Percentiles rank a stretch among this genome's conserved stretches.
These are phyloP conservation scores for Cucurbita argyrosperma DNA, from an alignment of 306 rosid species.

Conservation along the genomic window DNA sequence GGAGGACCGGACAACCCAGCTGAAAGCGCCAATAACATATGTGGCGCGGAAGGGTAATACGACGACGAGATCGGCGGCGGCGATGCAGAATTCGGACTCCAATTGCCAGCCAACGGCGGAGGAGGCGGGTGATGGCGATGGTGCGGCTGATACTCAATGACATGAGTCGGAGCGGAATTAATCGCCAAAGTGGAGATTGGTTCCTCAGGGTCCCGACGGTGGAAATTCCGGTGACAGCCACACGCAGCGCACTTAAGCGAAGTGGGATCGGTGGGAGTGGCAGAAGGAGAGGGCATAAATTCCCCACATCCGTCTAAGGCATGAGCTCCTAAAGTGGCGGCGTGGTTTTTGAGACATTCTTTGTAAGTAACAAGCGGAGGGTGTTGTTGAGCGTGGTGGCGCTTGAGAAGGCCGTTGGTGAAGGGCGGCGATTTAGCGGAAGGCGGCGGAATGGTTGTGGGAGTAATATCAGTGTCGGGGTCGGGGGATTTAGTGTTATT, in stretches of 20 bases:
- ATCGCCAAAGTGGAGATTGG: slow-evolving; percentile 16
- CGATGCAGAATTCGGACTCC: slow-evolving; percentile 74
- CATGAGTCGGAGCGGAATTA: slow-evolving; percentile 9
- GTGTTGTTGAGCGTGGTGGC: slow-evolving; percentile 16
- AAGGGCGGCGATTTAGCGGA: slow-evolving; percentile 35
- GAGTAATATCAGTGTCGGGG: slow-evolving; percentile 40
- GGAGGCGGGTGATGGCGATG: slow-evolving; percentile 30
- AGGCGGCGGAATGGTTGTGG: slow-evolving; percentile 36
- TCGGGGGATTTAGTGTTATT: slow-evolving; percentile 48
- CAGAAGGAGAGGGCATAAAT: slow-evolving; percentile 70
- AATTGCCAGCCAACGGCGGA: slow-evolving; percentile 9
- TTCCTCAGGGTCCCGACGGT: slow-evolving; percentile 91
- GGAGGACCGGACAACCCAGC: slow-evolving; percentile 19
- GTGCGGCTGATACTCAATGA: slow-evolving; percentile 20
- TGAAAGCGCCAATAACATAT: slow-evolving; percentile 84
- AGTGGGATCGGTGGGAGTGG: slow-evolving; percentile 49
- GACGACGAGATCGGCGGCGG: slow-evolving; percentile 98
- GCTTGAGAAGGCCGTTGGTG: slow-evolving; percentile 78
- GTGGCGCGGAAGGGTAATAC: slow-evolving; percentile 85
- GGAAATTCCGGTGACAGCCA: slow-evolving; percentile 94
- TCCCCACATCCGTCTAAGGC: slow-evolving; percentile 94
- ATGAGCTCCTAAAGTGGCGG: slow-evolving; percentile 72
- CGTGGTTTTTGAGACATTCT: slow-evolving; percentile 88
- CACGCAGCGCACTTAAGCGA: slow-evolving; percentile 92
- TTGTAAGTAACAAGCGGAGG: slow-evolving; percentile 33